These are phyloP conservation scores for Collybia mongolica DNA, from an alignment of 768 basidiomycete genomes.

Conservation along the genomic window DNA sequence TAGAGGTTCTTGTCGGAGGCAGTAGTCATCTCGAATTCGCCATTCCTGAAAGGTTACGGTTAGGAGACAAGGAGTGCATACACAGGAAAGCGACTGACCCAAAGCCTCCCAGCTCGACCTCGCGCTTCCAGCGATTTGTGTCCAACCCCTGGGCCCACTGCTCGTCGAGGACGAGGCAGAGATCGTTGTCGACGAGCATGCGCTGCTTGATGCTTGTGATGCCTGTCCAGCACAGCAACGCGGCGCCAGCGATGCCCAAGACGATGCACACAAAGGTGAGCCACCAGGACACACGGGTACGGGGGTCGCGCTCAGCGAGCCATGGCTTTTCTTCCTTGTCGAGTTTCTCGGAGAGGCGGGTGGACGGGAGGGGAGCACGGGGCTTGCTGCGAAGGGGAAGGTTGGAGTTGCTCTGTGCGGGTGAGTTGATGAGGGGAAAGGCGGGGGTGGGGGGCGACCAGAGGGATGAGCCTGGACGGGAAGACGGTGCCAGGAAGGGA, in stretches of 20 bases:
- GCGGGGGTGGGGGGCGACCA: constrained; percentile 55
- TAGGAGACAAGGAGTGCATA: neutral
- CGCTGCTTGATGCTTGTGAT: constrained; percentile 36
- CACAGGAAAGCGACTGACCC: constrained; percentile 39
- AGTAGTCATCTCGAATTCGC: constrained; percentile 82
- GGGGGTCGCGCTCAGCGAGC: constrained; percentile 27
- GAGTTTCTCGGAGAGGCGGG: constrained; percentile 52
- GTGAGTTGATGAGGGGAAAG: constrained; percentile 28
- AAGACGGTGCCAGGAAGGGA: constrained; percentile 70
- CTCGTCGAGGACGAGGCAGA: constrained; percentile 71
- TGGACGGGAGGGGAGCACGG: constrained; percentile 43
- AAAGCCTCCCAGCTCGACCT: constrained; percentile 75
- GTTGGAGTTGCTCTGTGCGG: constrained; percentile 24
- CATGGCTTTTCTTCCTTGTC: constrained; percentile 59
- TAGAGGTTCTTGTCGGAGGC: constrained; percentile 59
- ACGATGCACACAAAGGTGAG: constrained; percentile 54
- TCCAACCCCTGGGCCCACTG: constrained; percentile 54
- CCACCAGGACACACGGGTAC: constrained; percentile 37
- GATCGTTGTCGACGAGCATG: constrained; percentile 36
- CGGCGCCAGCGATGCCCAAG: constrained; percentile 54
- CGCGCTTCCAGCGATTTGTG: constrained; percentile 58
- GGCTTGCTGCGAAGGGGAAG: constrained; percentile 22
- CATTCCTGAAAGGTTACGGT: constrained; percentile 39
- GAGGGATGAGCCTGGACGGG: constrained; percentile 56
- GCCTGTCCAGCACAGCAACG: constrained; percentile 52